Conservation (phyloP, 2,329 filamentous ascomycete species). For the Penicillium oxalicum region DNA sequence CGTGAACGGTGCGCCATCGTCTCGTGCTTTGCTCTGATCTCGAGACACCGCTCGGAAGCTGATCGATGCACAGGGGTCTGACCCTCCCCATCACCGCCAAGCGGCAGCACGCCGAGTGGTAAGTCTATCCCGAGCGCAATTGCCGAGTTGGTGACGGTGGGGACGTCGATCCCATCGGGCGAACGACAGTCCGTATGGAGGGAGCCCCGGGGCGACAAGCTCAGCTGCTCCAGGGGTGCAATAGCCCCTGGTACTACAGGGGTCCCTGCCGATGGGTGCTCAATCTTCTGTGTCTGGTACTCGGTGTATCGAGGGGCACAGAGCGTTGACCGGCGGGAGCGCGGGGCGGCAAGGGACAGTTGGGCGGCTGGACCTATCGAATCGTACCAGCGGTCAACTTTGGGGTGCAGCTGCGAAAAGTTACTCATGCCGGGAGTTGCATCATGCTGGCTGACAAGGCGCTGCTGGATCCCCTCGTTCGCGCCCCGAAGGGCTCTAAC, state of each 20-base stretch:
- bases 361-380: slow-evolving; percentile 7
- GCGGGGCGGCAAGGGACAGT: not conserved
- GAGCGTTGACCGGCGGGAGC: slow-evolving; percentile 18
- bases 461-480: slow-evolving; percentile 13
- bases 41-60: slow-evolving; percentile 9
- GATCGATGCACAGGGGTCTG: slow-evolving; percentile 8
- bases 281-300: slow-evolving; percentile 8
- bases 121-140: slow-evolving; percentile 1
- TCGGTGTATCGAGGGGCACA: slow-evolving; percentile 21
- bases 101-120: slow-evolving; percentile 4
- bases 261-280: not conserved
- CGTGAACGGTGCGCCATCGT: slow-evolving; percentile 6
- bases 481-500: slow-evolving; percentile 5
- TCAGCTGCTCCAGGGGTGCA: slow-evolving; percentile 1
- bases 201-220: slow-evolving; percentile 1
- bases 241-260: not conserved
- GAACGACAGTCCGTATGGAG: slow-evolving; percentile 13
- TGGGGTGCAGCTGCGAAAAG: slow-evolving; percentile 10
- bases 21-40: not conserved
- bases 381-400: slow-evolving; percentile 14
- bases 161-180: slow-evolving; percentile 1
- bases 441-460: slow-evolving; percentile 18
- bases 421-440: slow-evolving; percentile 7
- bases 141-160: slow-evolving; percentile 4
- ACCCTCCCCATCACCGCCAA: not conserved